These are phyloP conservation scores for Letharia columbiana DNA, from an alignment of 495 filamentous ascomycete species.

Conservation along the genomic window DNA sequence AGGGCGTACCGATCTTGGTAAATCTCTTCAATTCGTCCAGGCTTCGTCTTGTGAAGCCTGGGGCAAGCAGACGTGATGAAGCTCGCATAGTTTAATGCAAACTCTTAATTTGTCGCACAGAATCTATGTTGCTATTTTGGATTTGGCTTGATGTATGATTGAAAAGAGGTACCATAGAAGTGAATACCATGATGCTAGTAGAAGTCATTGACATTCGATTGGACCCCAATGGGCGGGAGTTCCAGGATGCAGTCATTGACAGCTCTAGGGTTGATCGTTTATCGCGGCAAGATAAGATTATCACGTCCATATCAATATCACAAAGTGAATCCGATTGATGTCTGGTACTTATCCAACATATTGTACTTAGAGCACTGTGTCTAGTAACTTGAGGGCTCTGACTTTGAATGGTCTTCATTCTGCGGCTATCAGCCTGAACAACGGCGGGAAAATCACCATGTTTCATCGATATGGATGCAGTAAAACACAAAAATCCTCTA, in stretches of 20 bases:
- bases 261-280: background rate
- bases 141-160: background rate
- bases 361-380: background rate
- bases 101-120: background rate
- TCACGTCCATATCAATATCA: background rate
- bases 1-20: slow-evolving; percentile 45
- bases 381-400: background rate
- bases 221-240: background rate
- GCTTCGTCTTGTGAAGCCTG: slow-evolving; percentile 54
- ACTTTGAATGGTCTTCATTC: too few species aligned
- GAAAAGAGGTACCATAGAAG: background rate
- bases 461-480: background rate
- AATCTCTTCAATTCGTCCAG: slow-evolving; percentile 57
- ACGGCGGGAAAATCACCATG: too few species aligned
- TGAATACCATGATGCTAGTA: background rate
- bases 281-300: slow-evolving; percentile 4
- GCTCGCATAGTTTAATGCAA: slow-evolving; percentile 34
- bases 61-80: slow-evolving; percentile 41
- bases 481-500: background rate
- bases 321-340: background rate
- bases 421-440: too few species aligned
- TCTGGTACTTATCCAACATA: too few species aligned
- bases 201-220: background rate
- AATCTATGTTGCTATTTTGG: background rate
- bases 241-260: too few species aligned